phyloP scores from a whole-genome alignment of 805 yeast species.

The Cyberlindnera sargentensis region DNA sequence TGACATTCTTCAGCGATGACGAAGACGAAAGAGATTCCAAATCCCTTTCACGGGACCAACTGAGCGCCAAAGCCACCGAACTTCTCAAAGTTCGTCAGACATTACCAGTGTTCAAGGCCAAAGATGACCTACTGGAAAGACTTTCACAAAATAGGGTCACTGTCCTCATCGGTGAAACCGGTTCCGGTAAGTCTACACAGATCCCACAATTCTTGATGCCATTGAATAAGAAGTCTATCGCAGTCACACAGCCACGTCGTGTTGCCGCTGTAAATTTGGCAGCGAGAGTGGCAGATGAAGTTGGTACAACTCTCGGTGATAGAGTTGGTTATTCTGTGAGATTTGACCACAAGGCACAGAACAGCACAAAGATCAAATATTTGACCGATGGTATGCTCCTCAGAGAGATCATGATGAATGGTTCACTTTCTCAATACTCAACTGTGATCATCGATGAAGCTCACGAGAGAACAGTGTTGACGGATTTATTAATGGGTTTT shows the following conservation, averaged over 20 bases:
- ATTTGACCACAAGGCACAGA: conserved; percentile 63
- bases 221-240: conserved; percentile 47
- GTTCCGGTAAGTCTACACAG: conserved; percentile 97
- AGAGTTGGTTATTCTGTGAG: conserved; percentile 92
- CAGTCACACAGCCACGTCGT: conserved; percentile 95
- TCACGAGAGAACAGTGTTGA: conserved; percentile 89
- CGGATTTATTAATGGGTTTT: conserved; percentile 87
- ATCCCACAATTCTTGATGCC: conserved; percentile 85
- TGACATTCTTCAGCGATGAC: conserved; percentile 31
- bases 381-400: conserved; percentile 96
- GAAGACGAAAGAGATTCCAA: conserved; percentile 25
- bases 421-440: conserved; percentile 53
- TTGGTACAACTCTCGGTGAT: conserved; percentile 68
- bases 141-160: conserved; percentile 57
- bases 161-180: conserved; percentile 91
- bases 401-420: conserved; percentile 81
- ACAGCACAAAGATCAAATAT: conserved; percentile 67
- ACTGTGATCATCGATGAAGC: conserved; percentile 92
- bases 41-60: conserved; percentile 17
- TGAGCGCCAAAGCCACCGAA: conserved; percentile 32
- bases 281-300: conserved; percentile 84
- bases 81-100: conserved; percentile 47
- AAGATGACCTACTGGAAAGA: conserved; percentile 51
- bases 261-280: conserved; percentile 97
- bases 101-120: conserved; percentile 73